Evolutionary conservation across 2,329 filamentous ascomycete species (phyloP), one percentile per base, ranked within the genome.

Genomic region (Arthroderma uncinatum): DNA sequence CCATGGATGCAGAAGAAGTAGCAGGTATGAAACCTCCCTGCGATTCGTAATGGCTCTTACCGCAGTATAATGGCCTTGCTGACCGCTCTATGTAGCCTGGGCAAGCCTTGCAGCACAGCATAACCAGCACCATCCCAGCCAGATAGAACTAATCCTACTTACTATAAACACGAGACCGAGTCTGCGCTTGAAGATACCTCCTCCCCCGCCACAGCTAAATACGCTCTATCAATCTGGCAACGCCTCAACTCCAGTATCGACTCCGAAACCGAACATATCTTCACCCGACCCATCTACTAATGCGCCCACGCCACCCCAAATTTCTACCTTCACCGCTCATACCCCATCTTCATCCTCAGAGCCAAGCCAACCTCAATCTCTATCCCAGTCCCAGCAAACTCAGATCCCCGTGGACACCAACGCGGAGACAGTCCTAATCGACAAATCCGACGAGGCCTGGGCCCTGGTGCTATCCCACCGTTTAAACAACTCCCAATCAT

Each of bases 381-480:
- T 25, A 21, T 9, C 42, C 16, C 54, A 60, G 23, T 30, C 34
- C 30, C 55, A 57, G 59, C 73, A 12, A 75, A 67, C 61, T 71
- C 68, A 72, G 1, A 60, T 67, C 6, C 63, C 67, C 9, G 59
- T 66, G 21, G 68, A 78, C 67, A 60, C 74, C 23, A 81, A 84
- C 58, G 73, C 76, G 0, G 81, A 84, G 54, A 76, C 79, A 1
- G 73, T 78, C 8, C 75, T 85, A 9, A 68, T 80, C 39, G 81
- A 85, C 63, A 68, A 77, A 16, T 76, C 75, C 21, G 53, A 85
- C 64, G 81, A 85, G 61, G 79, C 78, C 0, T 84, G 81, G 79
- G 75, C 74, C 33, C 68, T 83, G 6, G 73, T 82, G 19, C 71
- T 84, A 57, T 76, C 76, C 0, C 78, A 79, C 62, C 74, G 71